Base-by-base conservation (phyloP, 768 basidiomycete genomes). In the Lentinula sp. region DNA sequence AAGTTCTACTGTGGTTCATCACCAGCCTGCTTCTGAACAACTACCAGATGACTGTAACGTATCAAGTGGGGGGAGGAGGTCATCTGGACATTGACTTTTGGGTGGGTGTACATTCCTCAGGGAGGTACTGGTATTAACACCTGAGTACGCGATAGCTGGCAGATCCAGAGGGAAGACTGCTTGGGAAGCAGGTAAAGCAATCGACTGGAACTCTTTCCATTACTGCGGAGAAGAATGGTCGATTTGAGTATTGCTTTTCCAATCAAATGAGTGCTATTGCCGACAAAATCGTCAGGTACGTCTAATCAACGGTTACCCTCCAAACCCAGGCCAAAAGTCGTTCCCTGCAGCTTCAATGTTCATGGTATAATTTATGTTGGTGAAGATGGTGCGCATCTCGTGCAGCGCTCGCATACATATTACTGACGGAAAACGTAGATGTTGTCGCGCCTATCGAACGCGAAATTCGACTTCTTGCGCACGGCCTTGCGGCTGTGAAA, bases 241-340 rank as follows among this genome's bases (percentile, higher is more conserved):
- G 93, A 53, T 86, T 95, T 70, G 89, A 93, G 67, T 97, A 98
- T 69, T 99, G 97, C 76, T 99, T 98, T 82, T 96, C 94, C 35
- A 99, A 99, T 72, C 93, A 95, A 73, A 98, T 98, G 96, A 95
- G 91, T 68, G 86, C 93, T 32, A 88, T 98, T 68, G 90, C 94
- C 50, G 93, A 97, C 77, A 98, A 99, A 76, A 85, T 91, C 66
- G 87, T 98, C 70, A 94, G 90, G 95, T 95, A 68, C 65, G 81
- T 71, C 55, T 55, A 51, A 43, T 58, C 62, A 32, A 45, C 33
- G 13, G 6, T 42, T 4, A 16, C 15, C 8, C 35, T 35, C 0
- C 23, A 28, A 16, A 51, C 5, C 23, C 13, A 32, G 18, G 39
- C 20, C 23, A n/a, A 46, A 48, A 37, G 51, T 55, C 60, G 59